These are phyloP conservation scores for Cotoneaster glaucophyllus DNA, from an alignment of 306 rosid species.

Conservation along the genomic window DNA sequence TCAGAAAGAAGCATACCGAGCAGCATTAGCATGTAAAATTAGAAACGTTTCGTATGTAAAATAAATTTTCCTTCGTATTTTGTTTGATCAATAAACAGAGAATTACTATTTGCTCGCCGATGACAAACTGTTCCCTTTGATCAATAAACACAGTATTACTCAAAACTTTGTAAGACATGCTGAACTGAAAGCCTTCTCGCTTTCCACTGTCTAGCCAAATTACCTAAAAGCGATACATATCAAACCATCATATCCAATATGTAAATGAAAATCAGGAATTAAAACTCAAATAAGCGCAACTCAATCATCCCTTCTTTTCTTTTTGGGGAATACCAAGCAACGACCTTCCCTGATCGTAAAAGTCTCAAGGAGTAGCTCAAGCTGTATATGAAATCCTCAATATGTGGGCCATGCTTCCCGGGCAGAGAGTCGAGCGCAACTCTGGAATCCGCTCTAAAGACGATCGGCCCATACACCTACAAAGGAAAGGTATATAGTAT, in stretches of 20 bases:
- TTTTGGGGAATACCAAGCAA: slow-evolving; percentile 90
- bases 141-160: too few species aligned
- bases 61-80: too few species aligned
- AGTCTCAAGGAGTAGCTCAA: slow-evolving; percentile 61
- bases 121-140: too few species aligned
- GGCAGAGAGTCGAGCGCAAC: slow-evolving; percentile 37
- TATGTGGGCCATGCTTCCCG: slow-evolving; percentile 34
- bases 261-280: neutral
- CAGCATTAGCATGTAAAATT: too few species aligned
- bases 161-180: neutral
- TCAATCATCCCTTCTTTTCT: slow-evolving; percentile 92
- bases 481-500: neutral
- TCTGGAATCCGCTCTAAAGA: slow-evolving; percentile 63
- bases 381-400: slow-evolving; percentile 80
- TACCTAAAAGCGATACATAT: neutral
- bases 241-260: neutral
- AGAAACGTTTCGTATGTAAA: too few species aligned
- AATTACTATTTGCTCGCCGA: too few species aligned
- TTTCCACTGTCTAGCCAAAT: neutral
- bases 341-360: slow-evolving; percentile 63
- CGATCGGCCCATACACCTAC: slow-evolving; percentile 74
- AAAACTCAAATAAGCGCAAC: slow-evolving; percentile 70
- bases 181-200: neutral
- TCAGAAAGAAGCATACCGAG: too few species aligned
- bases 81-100: too few species aligned